phyloP scores from a whole-genome alignment of 257 asterid species.

The Thymus mandschuricus region DNA sequence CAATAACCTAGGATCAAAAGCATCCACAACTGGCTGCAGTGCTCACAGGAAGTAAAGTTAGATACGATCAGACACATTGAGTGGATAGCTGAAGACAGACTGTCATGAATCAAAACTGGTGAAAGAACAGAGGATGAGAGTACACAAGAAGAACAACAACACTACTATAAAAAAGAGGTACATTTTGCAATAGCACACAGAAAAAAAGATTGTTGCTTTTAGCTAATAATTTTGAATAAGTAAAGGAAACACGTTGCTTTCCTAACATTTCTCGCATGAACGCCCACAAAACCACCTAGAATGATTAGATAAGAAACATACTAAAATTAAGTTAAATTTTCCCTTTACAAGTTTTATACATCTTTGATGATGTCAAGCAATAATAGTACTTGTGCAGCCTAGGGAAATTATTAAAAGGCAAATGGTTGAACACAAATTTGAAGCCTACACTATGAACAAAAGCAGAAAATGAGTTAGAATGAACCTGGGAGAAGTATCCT shows the following conservation, averaged over 20 bases:
- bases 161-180: not conserved
- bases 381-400: slow-evolving; percentile 19
- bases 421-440: slow-evolving; percentile 4
- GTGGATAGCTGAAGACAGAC: slow-evolving; percentile 13
- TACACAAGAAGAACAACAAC: not conserved
- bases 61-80: slow-evolving; percentile 20
- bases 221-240: not conserved
- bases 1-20: slow-evolving; percentile 94
- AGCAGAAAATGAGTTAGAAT: slow-evolving; percentile 23
- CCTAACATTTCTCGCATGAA: not conserved
- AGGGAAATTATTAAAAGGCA: slow-evolving; percentile 8
- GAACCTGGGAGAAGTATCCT: slow-evolving; percentile 99
- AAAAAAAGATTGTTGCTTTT: slow-evolving; percentile 7
- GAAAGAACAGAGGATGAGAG: slow-evolving; percentile 21
- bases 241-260: slow-evolving; percentile 1
- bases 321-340: not conserved
- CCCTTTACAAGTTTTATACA: not conserved
- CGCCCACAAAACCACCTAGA: slow-evolving; percentile 15
- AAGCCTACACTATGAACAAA: slow-evolving; percentile 17
- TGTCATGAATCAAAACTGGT: slow-evolving; percentile 3
- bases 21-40: slow-evolving; percentile 82
- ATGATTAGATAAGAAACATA: not conserved
- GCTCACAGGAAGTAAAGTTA: slow-evolving; percentile 26
- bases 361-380: not conserved
- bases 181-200: slow-evolving; percentile 13